These are phyloP conservation scores for Neurospora sp. DNA, from an alignment of 495 filamentous ascomycete genomes.

Conservation along the genomic window DNA sequence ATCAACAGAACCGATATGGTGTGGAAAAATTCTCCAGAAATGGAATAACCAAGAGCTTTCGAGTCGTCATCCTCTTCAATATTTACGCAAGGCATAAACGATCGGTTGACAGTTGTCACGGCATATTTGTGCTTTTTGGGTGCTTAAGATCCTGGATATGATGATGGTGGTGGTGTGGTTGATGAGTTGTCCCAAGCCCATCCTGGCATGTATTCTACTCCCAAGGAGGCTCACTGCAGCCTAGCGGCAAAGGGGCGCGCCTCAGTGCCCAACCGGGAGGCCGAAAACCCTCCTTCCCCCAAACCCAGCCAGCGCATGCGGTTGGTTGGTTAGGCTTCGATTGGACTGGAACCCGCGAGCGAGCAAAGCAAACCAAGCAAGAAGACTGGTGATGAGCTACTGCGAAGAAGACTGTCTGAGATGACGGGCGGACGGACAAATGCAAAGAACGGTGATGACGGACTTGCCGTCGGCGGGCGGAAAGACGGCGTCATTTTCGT, in stretches of 20 bases:
- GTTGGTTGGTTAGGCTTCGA: conserved; percentile 24
- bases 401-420: not conserved
- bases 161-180: not conserved
- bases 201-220: not conserved
- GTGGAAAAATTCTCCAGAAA: not conserved
- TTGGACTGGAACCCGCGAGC: conserved; percentile 21
- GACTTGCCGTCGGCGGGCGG: not conserved
- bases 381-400: not conserved
- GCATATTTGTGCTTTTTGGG: not conserved
- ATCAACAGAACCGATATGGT: not conserved
- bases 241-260: conserved; percentile 30
- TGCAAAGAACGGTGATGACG: not conserved
- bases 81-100: not conserved
- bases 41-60: not conserved
- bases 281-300: not conserved
- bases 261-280: conserved; percentile 38
- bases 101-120: not conserved
- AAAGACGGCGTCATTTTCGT: not conserved
- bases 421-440: not conserved
- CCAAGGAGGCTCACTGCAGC: conserved; percentile 21
- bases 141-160: not conserved
- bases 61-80: not conserved
- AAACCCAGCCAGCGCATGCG: not conserved
- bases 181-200: not conserved
- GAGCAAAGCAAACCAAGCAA: not conserved